Base-by-base conservation (phyloP, 805 yeast species). In the Starmerella sirachaensis region DNA sequence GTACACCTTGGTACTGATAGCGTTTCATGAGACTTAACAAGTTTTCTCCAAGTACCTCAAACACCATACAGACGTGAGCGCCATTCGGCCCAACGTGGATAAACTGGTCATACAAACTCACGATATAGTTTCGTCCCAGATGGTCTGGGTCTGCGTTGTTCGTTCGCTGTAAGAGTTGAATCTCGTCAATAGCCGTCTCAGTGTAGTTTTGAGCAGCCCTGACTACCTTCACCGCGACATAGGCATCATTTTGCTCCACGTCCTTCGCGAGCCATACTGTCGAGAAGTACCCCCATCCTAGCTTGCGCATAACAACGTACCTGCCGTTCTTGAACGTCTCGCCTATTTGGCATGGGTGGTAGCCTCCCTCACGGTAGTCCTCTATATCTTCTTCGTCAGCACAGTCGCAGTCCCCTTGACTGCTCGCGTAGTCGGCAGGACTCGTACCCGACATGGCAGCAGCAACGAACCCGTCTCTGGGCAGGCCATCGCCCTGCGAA, bases 281-380 rank as follows among this genome's bases (percentile, higher is more conserved):
- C 19, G 93, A 78, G 56, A 91, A 91, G 60, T 91, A 96, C 24
- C 99, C 99, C 99, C 99, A 91, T 0, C 99, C 99, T 4, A 91
- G 65, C 56, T 91, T 91, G 35, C 97, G 72, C 21, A 82, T 86
- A 33, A 91, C 60, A 1, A 76, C 67, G 57, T 91, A 91, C 42
- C 81, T 72, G 14, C 74, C 74, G 39, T 79, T 66, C 50, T 83
- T 80, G 59, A 78, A 88, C 17, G 61, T 60, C 56, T 93, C 98
- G 5, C 97, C 97, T 34, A 84, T 74, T 47, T 61, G 74, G 10
- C 93, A 91, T 0, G 98, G 95, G 55, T 91, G 98, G 57, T 91
- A 91, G 0, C 99, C 99, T 18, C 97, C 97, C 8, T 76, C 74
- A 41, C 74, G 74, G 59, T 91, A 91, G 60, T 91, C 98, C 40